Conservation (phyloP, 306 rosid species). For the Mimosa bimucronata region DNA sequence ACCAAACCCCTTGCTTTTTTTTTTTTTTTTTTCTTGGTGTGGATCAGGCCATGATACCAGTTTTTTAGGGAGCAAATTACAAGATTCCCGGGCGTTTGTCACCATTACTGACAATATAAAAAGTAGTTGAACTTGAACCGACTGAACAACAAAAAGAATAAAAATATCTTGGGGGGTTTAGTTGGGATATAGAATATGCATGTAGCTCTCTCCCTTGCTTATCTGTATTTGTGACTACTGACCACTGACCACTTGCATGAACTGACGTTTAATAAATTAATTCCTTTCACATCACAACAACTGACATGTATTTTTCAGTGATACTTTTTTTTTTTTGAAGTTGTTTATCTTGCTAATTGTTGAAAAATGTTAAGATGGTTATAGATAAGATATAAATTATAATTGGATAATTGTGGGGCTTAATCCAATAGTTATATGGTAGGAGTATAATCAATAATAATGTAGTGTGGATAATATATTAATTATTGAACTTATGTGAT, state of each 20-base stretch:
- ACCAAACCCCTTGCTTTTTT: constrained; percentile 29
- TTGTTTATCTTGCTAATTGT: neutral
- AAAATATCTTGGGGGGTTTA: constrained; percentile 41
- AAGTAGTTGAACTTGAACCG: constrained; percentile 20
- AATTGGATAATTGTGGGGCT: neutral
- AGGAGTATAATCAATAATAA: no score
- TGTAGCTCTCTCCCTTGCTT: constrained; percentile 47
- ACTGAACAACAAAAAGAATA: constrained; percentile 44
- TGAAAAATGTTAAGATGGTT: neutral
- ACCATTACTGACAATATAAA: constrained; percentile 51
- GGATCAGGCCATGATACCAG: constrained; percentile 38
- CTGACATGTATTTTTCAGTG: neutral
- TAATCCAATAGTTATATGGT: neutral
- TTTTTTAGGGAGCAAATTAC: constrained; percentile 58
- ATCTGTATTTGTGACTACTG: constrained; percentile 35
- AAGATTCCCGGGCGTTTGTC: constrained; percentile 74
- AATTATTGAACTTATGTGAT: no score
- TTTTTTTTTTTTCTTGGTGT: constrained; percentile 33
- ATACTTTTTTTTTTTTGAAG: neutral
- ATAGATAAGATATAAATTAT: neutral
- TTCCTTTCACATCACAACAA: neutral
- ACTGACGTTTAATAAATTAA: neutral
- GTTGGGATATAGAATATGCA: constrained; percentile 39
- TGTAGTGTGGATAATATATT: no score
- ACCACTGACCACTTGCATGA: neutral